Evolutionary conservation across 2,329 filamentous ascomycete species (phyloP), one percentile per base, ranked within the genome.

Genomic region (Trichoderma cornu-damae): DNA sequence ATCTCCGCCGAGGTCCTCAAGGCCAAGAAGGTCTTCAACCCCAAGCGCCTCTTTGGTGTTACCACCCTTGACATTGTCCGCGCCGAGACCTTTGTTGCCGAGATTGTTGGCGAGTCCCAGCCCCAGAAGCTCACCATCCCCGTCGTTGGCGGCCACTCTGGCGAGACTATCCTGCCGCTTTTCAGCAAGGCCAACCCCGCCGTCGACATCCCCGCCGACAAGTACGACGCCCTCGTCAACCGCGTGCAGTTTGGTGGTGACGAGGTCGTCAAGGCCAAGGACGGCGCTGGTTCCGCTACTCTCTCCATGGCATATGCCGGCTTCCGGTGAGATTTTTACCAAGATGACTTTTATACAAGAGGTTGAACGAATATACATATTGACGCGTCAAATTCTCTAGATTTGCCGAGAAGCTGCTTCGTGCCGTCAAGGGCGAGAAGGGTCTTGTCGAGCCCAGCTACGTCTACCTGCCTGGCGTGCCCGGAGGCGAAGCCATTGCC

Each of bases 181-280:
- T 96, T 97, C 84, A 96, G 91, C 84, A 87, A 94, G 79, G 84
- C 90, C 65, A 84, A 86, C 70, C 91, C 92, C 58, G 73, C 82
- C 42, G 87, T 94, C 69, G 81, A 82, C 61, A 94, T 97, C 63
- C 90, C 93, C 46, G 81, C 82, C 61, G 91, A 96, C 72, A 94
- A 96, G 81, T 88, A 96, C 67, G 90, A 93, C 69, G 88, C 84
- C 64, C 82, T 99, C 50, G 86, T 96, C 70, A 89, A 96, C 78
- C 91, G 94, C 79, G 89, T 97, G 58, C 94, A 99, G 76, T 97
- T 96, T 67, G 94, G 94, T 73, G 94, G 94, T 80, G 94, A 99
- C 67, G 91, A 96, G 79, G 91, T 96, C 62, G 91, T 96, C 73
- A 86, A 93, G 82, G 91, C 91, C 72, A 96, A 96, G 84, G 89